A percentile compares a stretch with the other conserved stretches of the same genome.
phyloP scores from a whole-genome alignment of 2,329 filamentous ascomycete species.

The Dothistroma pini region DNA sequence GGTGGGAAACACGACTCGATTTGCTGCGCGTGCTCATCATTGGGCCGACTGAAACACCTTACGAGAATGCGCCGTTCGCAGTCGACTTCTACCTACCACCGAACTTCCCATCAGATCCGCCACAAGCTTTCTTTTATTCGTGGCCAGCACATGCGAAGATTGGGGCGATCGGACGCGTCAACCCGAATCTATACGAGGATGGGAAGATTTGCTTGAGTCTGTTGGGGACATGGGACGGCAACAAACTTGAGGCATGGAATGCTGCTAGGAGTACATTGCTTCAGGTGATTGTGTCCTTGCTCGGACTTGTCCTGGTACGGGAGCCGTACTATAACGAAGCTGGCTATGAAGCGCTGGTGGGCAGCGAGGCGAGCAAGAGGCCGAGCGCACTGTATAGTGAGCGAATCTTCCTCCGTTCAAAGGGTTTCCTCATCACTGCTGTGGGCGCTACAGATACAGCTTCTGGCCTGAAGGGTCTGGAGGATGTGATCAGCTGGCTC shows the following conservation, averaged over 20 bases:
- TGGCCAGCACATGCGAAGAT: constrained; percentile 42
- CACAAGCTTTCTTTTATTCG: constrained; percentile 56
- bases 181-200: constrained; percentile 61
- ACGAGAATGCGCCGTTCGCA: constrained; percentile 59
- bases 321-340: constrained; percentile 64
- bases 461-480: constrained; percentile 41
- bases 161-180: constrained; percentile 40
- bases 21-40: constrained; percentile 57
- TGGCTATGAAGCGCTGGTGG: constrained; percentile 52
- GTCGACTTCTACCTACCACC: constrained; percentile 54
- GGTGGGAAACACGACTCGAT: constrained; percentile 58
- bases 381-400: constrained; percentile 32
- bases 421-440: constrained; percentile 27
- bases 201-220: constrained; percentile 59
- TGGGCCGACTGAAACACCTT: constrained; percentile 57
- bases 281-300: constrained; percentile 41
- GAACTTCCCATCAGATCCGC: constrained; percentile 51
- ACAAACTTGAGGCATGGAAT: constrained; percentile 54
- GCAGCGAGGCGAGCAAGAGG: constrained; percentile 26
- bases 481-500: constrained; percentile 51
- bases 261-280: constrained; percentile 52
- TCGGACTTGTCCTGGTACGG: constrained; percentile 46
- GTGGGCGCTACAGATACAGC: constrained; percentile 40
- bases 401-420: constrained; percentile 25
- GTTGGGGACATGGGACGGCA: constrained; percentile 57